These are phyloP conservation scores for Komagataea norvegica DNA, from an alignment of 1,139 yeast genomes.

Conservation along the genomic window DNA sequence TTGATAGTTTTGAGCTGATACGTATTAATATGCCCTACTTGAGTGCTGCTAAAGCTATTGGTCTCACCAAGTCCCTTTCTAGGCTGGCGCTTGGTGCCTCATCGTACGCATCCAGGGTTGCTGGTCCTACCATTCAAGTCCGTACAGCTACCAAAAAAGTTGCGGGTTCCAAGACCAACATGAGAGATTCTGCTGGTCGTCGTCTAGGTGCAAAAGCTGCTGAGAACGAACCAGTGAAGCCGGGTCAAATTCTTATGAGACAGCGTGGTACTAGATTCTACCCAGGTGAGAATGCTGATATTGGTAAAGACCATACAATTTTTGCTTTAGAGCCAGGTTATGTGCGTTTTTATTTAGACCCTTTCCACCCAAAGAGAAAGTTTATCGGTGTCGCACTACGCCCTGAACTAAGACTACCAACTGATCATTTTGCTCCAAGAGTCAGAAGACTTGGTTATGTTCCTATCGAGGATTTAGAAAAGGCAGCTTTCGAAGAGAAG, in stretches of 20 bases:
- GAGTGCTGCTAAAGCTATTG: slow-evolving; percentile 14
- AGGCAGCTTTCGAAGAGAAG: slow-evolving; percentile 51
- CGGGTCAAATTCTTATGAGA: slow-evolving; percentile 90
- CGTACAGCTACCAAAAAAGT: slow-evolving; percentile 94
- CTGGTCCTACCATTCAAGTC: slow-evolving; percentile 37
- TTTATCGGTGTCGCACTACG: slow-evolving; percentile 83
- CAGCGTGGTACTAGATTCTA: slow-evolving; percentile 96
- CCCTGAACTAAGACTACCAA: slow-evolving; percentile 64
- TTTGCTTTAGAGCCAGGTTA: slow-evolving; percentile 91
- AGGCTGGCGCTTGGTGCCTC: slow-evolving; percentile 10
- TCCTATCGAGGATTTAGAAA: slow-evolving; percentile 44
- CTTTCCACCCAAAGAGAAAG: slow-evolving; percentile 93
- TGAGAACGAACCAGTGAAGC: slow-evolving; percentile 56
- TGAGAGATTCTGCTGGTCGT: slow-evolving; percentile 94
- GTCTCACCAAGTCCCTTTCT: slow-evolving; percentile 12
- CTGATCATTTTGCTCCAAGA: slow-evolving; percentile 85
- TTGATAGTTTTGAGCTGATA: neutral
- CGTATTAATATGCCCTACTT: slow-evolving; percentile 13
- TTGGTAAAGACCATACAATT: slow-evolving; percentile 92
- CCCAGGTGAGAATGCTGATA: slow-evolving; percentile 89
- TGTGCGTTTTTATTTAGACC: slow-evolving; percentile 87
- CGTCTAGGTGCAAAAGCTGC: slow-evolving; percentile 86
- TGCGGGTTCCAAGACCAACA: slow-evolving; percentile 88
- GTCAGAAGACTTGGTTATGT: slow-evolving; percentile 78
- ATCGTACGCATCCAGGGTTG: neutral